Evolutionary conservation across 495 filamentous ascomycete genomes (phyloP), one percentile per base, ranked within the genome.

Genomic region (Trichoderma gamsii): DNA sequence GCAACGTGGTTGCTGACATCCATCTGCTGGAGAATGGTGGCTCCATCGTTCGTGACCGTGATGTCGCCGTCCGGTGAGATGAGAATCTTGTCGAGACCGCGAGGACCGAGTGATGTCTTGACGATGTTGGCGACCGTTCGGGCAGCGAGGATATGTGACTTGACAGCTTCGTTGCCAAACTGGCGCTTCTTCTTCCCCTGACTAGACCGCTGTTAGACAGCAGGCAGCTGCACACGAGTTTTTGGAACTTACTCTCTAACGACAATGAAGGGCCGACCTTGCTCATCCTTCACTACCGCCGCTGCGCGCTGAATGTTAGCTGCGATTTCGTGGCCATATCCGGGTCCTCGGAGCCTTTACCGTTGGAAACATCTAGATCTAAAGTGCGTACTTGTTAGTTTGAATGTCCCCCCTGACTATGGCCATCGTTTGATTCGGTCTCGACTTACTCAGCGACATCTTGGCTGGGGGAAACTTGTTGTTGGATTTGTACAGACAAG

Each of bases 41-140:
- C 95, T 74, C 95, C 95, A 83, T 99, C 95, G 77, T 99, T 99
- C 68, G 95, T 99, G 63, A 99, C 93, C 52, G 95, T 99, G 77
- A 99, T 99, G 79, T 98, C 95, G 76, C 95, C 95, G 78, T 99
- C 95, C 41, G 95, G 92, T 59, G 95, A 99, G 73, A 99, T 99
- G 71, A 99, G 84, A 74, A 99, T 99, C 82, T 99, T 99, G 83
- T 99, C 95, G 73, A 99, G 87, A 67, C 95, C 95, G 72, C 96
- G 90, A 67, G 95, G 95, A 63, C 95, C 95, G 77, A 99, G 82
- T 74, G 95, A 99, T 71, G 92, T 93, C 83, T 96, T 97, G 78
- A 99, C 92, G 72, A 98, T 96, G 79, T 91, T 96, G 69, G 96
- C 90, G 70, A 99, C 93, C 46, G 95, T 99, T 73, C 92, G 87